Evolutionary conservation across 352 stramenopile genomes (phyloP), one percentile per base, ranked within the genome.

Genomic region (Plasmopara viticola): DNA sequence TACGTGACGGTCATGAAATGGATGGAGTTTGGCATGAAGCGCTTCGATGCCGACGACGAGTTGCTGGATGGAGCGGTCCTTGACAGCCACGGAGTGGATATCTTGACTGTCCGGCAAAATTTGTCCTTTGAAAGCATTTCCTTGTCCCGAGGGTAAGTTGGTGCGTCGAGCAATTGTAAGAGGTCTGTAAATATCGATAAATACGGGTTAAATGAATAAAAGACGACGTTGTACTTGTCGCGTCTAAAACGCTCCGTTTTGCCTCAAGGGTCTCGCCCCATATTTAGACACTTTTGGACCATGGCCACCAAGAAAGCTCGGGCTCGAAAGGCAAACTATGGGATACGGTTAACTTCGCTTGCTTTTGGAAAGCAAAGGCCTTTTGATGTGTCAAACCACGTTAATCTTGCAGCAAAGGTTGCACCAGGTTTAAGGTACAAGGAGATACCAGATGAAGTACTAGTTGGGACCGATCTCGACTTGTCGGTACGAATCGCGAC

Each of bases 1-100:
- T 94, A 86, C 62, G 71, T 90, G 28, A 71, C 72, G 12, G 75
- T 92, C 28, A 94, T 94, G 84, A 67, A 87, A 51, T 84, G 69
- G 71, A 94, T 91, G 84, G 74, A 91, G 63, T 94, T 94, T 52
- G 84, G 84, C 52, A 89, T 94, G 78, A 78, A 76, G 50, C 67
- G 75, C 25, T 78, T 86, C 15, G 78, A 93, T 47, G 69, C 71
- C 15, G 74, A 86, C 51, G 73, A 85, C 43, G 75, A 86, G 56
- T 64, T 86, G 44, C 66, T 84, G 9, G 73, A 81, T 58, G 73
- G 74, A 39, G 57, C 77, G 49, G 70, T 83, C 44, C 78, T 72
- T 31, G 61, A 86, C 44, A 75, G 62, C n/a, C 74, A 78, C 18
- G 74, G 73, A 29, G 64, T 83, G 44, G 72, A 87, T 57, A 87